Conservation (phyloP, 164 flowering plant genomes). For the Annona cherimola region DNA sequence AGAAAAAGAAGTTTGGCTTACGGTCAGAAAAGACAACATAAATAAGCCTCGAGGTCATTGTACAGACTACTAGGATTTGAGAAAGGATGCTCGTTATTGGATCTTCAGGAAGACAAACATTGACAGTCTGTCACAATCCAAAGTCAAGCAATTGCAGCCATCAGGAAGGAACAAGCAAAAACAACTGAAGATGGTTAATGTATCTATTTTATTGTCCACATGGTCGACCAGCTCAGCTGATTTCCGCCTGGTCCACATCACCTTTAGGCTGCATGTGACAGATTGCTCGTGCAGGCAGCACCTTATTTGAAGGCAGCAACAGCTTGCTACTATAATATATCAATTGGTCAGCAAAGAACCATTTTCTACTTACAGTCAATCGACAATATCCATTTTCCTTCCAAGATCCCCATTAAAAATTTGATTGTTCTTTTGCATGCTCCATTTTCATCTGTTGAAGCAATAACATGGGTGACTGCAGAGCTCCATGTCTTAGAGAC, state of each 20-base stretch:
- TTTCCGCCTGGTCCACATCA: background rate
- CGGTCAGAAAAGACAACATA: too few relatives aligned
- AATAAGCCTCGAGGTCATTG: too few relatives aligned
- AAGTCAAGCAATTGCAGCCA: background rate
- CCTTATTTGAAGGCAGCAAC: background rate
- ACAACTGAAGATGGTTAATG: background rate
- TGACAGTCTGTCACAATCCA: background rate
- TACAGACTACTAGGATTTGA: too few relatives aligned
- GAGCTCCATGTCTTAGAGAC: conserved; percentile 57
- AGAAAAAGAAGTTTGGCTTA: background rate
- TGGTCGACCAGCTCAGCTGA: background rate
- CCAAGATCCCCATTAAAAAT: conserved; percentile 78
- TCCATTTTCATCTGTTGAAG: conserved; percentile 80
- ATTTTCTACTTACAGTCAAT: conserved; percentile 61
- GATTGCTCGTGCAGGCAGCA: background rate
- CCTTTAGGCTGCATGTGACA: background rate
- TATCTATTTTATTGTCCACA: background rate
- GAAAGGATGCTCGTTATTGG: too few relatives aligned
- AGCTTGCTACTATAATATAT: background rate
- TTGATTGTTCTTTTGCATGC: conserved; percentile 90
- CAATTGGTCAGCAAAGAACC: background rate
- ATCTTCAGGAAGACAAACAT: too few relatives aligned
- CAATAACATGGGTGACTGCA: conserved; percentile 80
- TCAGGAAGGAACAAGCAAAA: background rate
- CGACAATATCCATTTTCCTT: conserved; percentile 90